Evolutionary conservation across 2,329 filamentous ascomycete genomes (phyloP).

Genomic region (Emydomyces testavorans): DNA sequence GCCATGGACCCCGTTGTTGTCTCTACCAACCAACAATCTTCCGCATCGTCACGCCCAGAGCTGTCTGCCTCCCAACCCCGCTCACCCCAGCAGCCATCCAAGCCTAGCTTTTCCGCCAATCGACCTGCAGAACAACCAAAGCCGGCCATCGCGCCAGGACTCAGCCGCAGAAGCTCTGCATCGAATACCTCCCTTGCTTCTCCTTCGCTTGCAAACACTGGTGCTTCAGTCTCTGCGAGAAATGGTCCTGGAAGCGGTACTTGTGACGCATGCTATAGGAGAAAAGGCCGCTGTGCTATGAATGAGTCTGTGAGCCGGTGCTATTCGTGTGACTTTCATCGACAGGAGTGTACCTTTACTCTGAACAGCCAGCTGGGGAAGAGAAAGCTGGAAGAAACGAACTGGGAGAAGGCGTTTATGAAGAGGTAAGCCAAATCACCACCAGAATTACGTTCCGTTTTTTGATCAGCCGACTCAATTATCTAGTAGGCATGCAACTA

Average conservation of each 20-base stretch:
- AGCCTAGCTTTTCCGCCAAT: neutral
- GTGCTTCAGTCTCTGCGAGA: neutral
- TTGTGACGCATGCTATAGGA: conserved; percentile 35
- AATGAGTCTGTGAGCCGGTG: conserved; percentile 36
- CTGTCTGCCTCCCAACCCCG: conserved; percentile 1
- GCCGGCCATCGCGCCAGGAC: neutral
- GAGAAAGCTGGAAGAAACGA: conserved; percentile 30
- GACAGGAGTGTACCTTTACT: conserved; percentile 35
- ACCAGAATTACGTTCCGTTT: neutral
- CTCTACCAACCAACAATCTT: conserved; percentile 9
- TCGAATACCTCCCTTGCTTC: neutral
- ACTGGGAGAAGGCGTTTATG: conserved; percentile 22
- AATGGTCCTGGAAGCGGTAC: conserved; percentile 19
- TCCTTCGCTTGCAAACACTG: conserved; percentile 1
- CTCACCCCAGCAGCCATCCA: neutral
- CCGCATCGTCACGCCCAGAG: conserved; percentile 7
- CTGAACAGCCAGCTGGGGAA: conserved; percentile 28
- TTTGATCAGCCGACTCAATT: neutral
- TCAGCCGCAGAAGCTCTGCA: neutral
- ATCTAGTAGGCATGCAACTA: conserved; percentile 8
- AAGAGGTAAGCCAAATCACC: conserved; percentile 27
- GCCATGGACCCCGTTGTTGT: conserved; percentile 15
- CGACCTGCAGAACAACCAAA: conserved; percentile 1
- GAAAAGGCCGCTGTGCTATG: conserved; percentile 36
- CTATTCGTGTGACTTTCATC: conserved; percentile 36